Base-by-base conservation (phyloP, 2,329 filamentous ascomycete species). In the Pleomassaria siparia region DNA sequence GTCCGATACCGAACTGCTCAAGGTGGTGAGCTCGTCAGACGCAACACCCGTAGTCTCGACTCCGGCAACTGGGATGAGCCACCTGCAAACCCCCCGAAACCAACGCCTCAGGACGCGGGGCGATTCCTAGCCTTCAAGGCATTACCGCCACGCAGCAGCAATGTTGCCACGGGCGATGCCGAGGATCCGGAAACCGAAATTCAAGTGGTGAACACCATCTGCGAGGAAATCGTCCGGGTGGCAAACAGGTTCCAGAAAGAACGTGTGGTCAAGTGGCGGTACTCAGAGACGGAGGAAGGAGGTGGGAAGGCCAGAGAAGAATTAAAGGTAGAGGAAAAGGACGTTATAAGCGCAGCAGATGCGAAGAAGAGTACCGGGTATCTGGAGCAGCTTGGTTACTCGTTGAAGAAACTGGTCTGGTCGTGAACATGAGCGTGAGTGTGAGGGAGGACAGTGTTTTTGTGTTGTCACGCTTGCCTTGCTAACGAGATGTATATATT, bases 331-430 rank as follows among this genome's bases (percentile, higher is more conserved):
- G 76, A 83, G 50, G 73, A 84, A 49, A 75, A 74, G 32, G 87
- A 92, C 60, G 89, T 99, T 43, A 89, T 99, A 43, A 89, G 85
- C 20, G 69, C 95, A 44, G 84, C 83, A 2, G 91, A 96, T 64
- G 94, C 94, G 47, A 92, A 83, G 79, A 88, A 82, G 75, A 91
- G 86, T 51, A 96, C 92, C 0, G 89, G 91, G 0, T 78, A 95
- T 59, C 70, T 97, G 43, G 92, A 96, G 72, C 86, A 92, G 67
- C 73, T 95, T 63, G 89, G 91, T 1, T 91, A 97, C 75, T 88
- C 87, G 49, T 79, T 97, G 61, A 96, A 96, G 81, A 95, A 89
- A 76, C 73, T 97, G 67, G 91, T 99, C 11, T 97, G 94, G 94
- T 78, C 80, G 2, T 83, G 41, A 53, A n/a, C n/a, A n/a, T n/a